phyloP scores from a whole-genome alignment of 805 yeast species.

The Teunomyces cretensis region DNA sequence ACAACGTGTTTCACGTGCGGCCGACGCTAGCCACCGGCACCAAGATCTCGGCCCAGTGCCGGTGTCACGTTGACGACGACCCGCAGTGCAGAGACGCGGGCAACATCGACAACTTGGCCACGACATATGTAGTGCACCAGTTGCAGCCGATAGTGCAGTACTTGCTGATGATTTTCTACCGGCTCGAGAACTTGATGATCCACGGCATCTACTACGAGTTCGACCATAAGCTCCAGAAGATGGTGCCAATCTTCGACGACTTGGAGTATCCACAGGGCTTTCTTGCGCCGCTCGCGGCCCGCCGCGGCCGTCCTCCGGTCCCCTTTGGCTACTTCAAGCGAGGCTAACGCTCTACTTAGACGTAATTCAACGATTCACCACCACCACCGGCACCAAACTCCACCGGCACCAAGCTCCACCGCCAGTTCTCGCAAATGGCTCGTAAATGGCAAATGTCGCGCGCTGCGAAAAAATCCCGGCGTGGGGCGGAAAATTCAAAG shows the following conservation, averaged over 20 bases:
- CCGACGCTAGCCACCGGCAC: too few species aligned
- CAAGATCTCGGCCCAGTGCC: slow-evolving; percentile 12
- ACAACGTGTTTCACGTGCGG: slow-evolving; percentile 25
- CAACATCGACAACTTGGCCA: slow-evolving; percentile 33
- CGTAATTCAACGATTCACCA: too few species aligned
- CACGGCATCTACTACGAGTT: slow-evolving; percentile 35
- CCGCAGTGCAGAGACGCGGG: slow-evolving; percentile 19
- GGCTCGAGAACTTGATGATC: slow-evolving; percentile 30
- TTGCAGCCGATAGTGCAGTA: slow-evolving; percentile 29
- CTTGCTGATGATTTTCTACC: slow-evolving; percentile 20
- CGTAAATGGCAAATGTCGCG: too few species aligned
- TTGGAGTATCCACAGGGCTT: slow-evolving; percentile 26
- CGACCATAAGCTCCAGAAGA: slow-evolving; percentile 6
- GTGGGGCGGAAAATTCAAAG: background rate
- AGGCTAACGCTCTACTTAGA: too few species aligned
- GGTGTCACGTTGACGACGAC: slow-evolving; percentile 22
- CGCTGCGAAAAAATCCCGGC: too few species aligned
- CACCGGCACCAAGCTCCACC: too few species aligned
- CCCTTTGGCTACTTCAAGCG: slow-evolving; percentile 9
- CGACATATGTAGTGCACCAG: slow-evolving; percentile 36
- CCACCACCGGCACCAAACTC: too few species aligned
- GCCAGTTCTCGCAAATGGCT: too few species aligned
- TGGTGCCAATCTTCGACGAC: slow-evolving; percentile 28
- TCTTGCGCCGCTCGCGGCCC: background rate
- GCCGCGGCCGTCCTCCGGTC: background rate